Evolutionary conservation across 2,329 filamentous ascomycete genomes (phyloP), one percentile per base, ranked within the genome.

Genomic region (Aquanectria penicillioides): DNA sequence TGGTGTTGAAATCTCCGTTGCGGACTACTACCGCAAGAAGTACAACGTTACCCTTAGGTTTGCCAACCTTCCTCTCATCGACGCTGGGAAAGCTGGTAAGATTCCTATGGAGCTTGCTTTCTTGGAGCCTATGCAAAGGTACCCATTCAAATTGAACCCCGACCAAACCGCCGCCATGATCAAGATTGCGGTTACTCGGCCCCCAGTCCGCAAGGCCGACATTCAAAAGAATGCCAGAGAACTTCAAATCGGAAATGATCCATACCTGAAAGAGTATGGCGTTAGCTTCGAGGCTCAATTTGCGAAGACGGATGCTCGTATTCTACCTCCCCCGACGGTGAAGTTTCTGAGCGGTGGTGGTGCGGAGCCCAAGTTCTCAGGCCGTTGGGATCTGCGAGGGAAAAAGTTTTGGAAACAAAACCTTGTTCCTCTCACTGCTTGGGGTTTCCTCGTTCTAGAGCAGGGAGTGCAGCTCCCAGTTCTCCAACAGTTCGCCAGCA

Each of bases 351-450:
- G 78, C 2, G 82, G 79, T 22, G 79, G 79, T 12, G 78, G 79
- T 15, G 78, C 81, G 5, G 86, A 89, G 53, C 91, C 92, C 2
- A 83, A 86, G 17, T 85, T 83, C 15, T 75, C 77, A 25, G 95
- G 94, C 28, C 89, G 93, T 20, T 99, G 95, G 95, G 92, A 97
- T 73, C 81, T 98, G 10, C 88, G 92, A 34, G 88, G 88, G 25
- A 93, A 92, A 75, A 90, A 73, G 60, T 97, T 97, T 73, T 81
- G 89, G 11, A 77, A 80, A 48, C 75, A 84, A 4, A 95, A 97
- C 71, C 66, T 76, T 0, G 74, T 79, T 1, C 82, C 86, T 0
- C 81, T 98, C 6, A 81, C 80, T 47, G 84, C 83, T 18, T 99
- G 94, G 94, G 92, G 88, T 5, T 82, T 97, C 22, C 85, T 91